Evolutionary conservation across 1,284 basidiomycete species (phyloP).

Genomic region (Sutorius eximius): DNA sequence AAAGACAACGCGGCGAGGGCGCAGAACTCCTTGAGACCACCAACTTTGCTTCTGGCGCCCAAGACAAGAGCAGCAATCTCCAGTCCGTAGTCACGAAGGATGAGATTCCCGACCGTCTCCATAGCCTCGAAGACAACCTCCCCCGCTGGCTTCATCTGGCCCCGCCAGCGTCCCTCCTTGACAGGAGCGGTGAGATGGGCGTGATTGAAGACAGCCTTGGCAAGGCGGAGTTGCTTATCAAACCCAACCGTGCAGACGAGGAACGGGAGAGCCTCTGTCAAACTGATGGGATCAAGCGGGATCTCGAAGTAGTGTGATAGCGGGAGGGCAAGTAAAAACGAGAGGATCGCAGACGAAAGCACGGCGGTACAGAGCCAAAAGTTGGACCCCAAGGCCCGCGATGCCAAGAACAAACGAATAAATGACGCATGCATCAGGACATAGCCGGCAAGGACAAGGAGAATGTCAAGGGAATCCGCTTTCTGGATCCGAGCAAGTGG

Average conservation of each 20-base stretch:
- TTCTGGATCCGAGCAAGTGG: conserved; percentile 48
- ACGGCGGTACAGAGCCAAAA: conserved; percentile 90
- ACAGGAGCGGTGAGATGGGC: conserved; percentile 66
- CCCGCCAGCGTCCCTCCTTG: conserved; percentile 43
- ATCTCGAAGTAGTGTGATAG: conserved; percentile 83
- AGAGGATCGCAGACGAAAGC: conserved; percentile 82
- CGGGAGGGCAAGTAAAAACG: conserved; percentile 86
- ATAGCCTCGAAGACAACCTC: conserved; percentile 87
- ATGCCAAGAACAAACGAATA: conserved; percentile 85
- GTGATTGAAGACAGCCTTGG: conserved; percentile 87
- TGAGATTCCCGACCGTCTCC: conserved; percentile 73
- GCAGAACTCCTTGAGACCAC: conserved; percentile 93
- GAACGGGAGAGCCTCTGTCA: conserved; percentile 97
- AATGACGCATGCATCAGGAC: conserved; percentile 96
- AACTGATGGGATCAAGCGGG: conserved; percentile 87
- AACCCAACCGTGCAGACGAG: conserved; percentile 97
- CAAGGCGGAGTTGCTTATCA: conserved; percentile 94
- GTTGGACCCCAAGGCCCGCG: conserved; percentile 83
- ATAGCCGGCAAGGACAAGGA: conserved; percentile 94
- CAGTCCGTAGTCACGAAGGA: conserved; percentile 90
- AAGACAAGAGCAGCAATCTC: conserved; percentile 89
- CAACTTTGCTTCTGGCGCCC: conserved; percentile 86
- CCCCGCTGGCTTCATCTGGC: conserved; percentile 72
- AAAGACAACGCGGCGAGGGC: conserved; percentile 89
- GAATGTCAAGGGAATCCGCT: conserved; percentile 94